phyloP scores from a whole-genome alignment of 2,329 filamentous ascomycete genomes.

The Colletotrichum spinosum region DNA sequence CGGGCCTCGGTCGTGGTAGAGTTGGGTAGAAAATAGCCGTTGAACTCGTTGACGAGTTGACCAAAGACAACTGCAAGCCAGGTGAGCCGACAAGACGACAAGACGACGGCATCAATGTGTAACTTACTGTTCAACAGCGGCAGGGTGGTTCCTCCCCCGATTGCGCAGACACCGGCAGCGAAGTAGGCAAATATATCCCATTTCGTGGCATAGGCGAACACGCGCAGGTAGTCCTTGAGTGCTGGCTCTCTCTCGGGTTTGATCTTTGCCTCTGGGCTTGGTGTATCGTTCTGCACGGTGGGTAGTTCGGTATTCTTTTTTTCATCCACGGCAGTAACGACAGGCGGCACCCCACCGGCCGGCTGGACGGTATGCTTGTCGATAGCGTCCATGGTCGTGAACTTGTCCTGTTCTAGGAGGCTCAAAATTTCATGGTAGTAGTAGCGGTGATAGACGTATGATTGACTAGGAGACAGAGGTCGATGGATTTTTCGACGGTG shows the following conservation, averaged over 20 bases:
- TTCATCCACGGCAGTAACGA: conserved; percentile 7
- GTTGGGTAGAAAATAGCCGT: conserved; percentile 50
- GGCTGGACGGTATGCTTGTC: conserved; percentile 5
- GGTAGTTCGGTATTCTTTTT: conserved; percentile 7
- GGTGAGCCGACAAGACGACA: background rate
- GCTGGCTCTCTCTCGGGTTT: conserved; percentile 58
- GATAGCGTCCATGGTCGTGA: conserved; percentile 6
- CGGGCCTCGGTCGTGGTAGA: conserved; percentile 48
- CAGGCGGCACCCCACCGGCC: conserved; percentile 7
- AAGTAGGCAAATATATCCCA: conserved; percentile 63
- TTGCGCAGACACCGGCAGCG: conserved; percentile 59
- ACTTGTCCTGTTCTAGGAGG: background rate
- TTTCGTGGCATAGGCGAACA: conserved; percentile 66
- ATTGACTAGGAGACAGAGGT: no score
- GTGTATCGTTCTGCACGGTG: conserved; percentile 42
- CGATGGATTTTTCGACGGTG: no score
- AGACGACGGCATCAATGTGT: conserved; percentile 53
- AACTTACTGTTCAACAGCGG: conserved; percentile 66
- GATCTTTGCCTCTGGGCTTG: conserved; percentile 47
- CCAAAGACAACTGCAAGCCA: conserved; percentile 42
- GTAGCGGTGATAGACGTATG: background rate
- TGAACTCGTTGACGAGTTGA: conserved; percentile 62
- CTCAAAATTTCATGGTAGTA: conserved; percentile 6
- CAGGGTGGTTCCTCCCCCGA: conserved; percentile 65
- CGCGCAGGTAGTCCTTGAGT: conserved; percentile 60